Evolutionary conservation across 129 eudicot species (phyloP).

Genomic region (Lactuca sativa): DNA sequence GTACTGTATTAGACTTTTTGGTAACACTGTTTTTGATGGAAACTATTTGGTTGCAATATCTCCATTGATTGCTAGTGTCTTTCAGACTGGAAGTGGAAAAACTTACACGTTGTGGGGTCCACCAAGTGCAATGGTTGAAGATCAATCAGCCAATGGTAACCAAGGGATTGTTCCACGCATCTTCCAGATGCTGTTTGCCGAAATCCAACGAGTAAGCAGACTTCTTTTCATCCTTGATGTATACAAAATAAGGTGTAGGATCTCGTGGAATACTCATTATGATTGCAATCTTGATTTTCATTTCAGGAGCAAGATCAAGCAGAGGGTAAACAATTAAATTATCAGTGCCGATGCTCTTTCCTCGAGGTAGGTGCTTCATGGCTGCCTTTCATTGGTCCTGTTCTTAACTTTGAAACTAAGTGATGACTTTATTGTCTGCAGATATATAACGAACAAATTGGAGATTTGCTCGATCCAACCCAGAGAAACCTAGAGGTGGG

Average conservation of each 20-base stretch:
- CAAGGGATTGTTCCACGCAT: constrained; percentile 95
- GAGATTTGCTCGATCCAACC: constrained; percentile 94
- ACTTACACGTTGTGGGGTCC: constrained; percentile 99
- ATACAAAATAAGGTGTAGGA: constrained; percentile 11
- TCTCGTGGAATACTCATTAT: background rate
- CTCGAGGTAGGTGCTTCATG: constrained; percentile 67
- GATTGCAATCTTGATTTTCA: constrained; percentile 6
- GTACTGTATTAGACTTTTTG: constrained; percentile 26
- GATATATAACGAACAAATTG: constrained; percentile 88
- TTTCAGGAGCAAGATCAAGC: constrained; percentile 65
- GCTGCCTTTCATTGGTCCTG: background rate
- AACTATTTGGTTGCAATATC: constrained; percentile 4
- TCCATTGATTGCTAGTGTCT: constrained; percentile 16
- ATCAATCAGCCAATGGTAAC: constrained; percentile 46
- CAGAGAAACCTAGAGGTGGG: constrained; percentile 78
- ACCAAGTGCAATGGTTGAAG: constrained; percentile 91
- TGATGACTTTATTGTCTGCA: constrained; percentile 25
- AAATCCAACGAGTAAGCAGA: constrained; percentile 67
- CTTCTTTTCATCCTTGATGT: constrained; percentile 15
- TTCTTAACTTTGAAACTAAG: background rate
- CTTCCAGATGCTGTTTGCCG: constrained; percentile 73
- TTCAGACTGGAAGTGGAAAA: constrained; percentile 95
- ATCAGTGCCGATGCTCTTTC: constrained; percentile 92
- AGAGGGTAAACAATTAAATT: constrained; percentile 65
- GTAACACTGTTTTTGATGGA: background rate